Evolutionary conservation across 345 rosid genomes (phyloP).

Genomic region (Citrus maxima): DNA sequence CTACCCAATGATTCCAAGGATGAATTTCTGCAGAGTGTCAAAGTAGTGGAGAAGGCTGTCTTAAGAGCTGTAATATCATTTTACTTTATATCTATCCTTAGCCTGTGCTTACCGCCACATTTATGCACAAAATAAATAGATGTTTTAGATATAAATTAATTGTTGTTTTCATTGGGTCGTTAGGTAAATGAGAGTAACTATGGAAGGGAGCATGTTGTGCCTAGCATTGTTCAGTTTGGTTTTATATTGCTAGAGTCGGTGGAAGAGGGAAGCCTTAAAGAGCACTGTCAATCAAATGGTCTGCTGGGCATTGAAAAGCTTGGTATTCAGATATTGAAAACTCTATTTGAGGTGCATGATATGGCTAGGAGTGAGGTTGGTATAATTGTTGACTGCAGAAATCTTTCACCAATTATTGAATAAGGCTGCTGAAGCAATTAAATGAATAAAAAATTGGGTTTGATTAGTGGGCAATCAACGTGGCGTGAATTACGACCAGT

Average conservation of each 20-base stretch:
- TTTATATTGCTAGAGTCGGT: slow-evolving; percentile 66
- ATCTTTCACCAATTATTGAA: too few relatives aligned
- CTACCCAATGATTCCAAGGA: slow-evolving; percentile 55
- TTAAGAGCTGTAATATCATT: slow-evolving; percentile 60
- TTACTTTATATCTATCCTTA: neutral
- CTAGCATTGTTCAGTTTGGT: slow-evolving; percentile 67
- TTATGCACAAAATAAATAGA: neutral
- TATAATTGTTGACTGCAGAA: too few relatives aligned
- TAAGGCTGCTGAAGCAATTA: neutral
- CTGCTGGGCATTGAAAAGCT: slow-evolving; percentile 43
- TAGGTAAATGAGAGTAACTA: slow-evolving; percentile 71
- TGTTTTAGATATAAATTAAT: neutral
- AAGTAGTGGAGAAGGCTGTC: slow-evolving; percentile 58
- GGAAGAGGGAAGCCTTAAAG: slow-evolving; percentile 24
- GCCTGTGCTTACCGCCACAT: neutral
- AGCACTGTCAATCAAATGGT: slow-evolving; percentile 12
- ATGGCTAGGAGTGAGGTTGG: too few relatives aligned
- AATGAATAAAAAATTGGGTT: neutral
- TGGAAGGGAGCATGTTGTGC: slow-evolving; percentile 81
- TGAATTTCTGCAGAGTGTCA: slow-evolving; percentile 45
- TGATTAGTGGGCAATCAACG: neutral
- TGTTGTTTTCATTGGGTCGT: slow-evolving; percentile 13
- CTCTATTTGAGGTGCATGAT: too few relatives aligned
- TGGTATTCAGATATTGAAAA: slow-evolving; percentile 15
- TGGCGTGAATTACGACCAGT: neutral